A percentile compares a stretch with the other conserved stretches of the same genome.
These are phyloP conservation scores for Grifola frondosa DNA, from an alignment of 1,284 basidiomycete genomes.

Conservation along the genomic window DNA sequence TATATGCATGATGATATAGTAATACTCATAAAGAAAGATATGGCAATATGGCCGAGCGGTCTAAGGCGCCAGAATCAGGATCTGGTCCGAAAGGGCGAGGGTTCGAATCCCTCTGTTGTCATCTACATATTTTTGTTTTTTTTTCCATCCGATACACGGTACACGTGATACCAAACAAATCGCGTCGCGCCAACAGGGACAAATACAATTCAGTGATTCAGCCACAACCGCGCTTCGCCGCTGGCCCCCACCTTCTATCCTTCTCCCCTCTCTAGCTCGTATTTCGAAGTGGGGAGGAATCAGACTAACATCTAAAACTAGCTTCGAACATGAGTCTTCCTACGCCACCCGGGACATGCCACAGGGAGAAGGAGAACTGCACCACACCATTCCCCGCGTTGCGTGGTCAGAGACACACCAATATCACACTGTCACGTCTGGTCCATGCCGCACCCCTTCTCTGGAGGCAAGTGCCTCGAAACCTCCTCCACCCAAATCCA, in stretches of 20 bases:
- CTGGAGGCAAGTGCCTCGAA: constrained; percentile 36
- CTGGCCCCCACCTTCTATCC: no score
- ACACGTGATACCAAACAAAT: no score
- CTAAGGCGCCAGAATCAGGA: constrained; percentile 23
- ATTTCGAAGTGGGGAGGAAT: no score
- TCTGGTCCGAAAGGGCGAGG: constrained; percentile 40
- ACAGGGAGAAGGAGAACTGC: constrained; percentile 53
- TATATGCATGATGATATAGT: no score
- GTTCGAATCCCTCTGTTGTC: constrained; percentile 42
- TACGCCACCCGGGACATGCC: constrained; percentile 64
- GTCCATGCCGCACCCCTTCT: constrained; percentile 29
- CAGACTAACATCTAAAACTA: no score
- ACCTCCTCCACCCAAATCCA: constrained; percentile 53
- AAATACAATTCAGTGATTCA: no score
- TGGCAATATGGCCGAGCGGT: constrained; percentile 22
- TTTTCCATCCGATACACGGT: no score
- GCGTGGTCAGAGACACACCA: constrained; percentile 60
- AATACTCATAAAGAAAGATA: no score
- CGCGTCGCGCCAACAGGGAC: no score
- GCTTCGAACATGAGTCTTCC: constrained; percentile 37
- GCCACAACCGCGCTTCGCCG: no score
- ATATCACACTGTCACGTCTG: constrained; percentile 47
- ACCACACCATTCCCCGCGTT: constrained; percentile 41
- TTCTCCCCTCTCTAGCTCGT: no score
- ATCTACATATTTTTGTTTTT: constrained; percentile 8